A percentile compares a stretch with the other conserved stretches of the same genome.
These are phyloP conservation scores for Lipomyces starkeyi DNA, from an alignment of 805 yeast species.

Conservation along the genomic window DNA sequence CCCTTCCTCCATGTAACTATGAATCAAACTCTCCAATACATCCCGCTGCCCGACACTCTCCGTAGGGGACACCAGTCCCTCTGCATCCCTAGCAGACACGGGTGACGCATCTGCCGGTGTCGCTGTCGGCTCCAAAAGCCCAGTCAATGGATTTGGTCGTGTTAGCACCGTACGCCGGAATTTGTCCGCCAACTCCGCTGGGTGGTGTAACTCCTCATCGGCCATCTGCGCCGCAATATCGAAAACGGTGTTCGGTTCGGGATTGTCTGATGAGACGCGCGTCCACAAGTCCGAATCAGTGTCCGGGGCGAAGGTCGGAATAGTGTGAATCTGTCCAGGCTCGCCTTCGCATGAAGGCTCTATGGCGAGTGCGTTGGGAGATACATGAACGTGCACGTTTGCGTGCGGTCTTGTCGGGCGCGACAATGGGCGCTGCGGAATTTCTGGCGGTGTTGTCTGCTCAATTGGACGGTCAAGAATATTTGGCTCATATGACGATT, in stretches of 20 bases:
- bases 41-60: slow-evolving; percentile 20
- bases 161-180: background rate
- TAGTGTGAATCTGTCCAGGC: slow-evolving; percentile 4
- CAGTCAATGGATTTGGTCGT: slow-evolving; percentile 1
- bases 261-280: background rate
- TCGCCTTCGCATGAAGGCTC: slow-evolving; percentile 12
- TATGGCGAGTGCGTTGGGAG: slow-evolving; percentile 20
- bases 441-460: background rate
- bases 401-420: slow-evolving; percentile 12
- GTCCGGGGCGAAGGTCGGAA: slow-evolving; percentile 18
- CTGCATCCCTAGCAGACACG: background rate
- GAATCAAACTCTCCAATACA: slow-evolving; percentile 21
- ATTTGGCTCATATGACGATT: background rate
- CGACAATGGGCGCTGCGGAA: slow-evolving; percentile 19
- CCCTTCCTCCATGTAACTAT: slow-evolving; percentile 8
- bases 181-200: background rate
- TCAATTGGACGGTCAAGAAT: background rate
- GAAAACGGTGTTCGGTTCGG: background rate
- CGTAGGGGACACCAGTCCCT: slow-evolving; percentile 4
- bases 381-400: slow-evolving; percentile 25
- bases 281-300: background rate
- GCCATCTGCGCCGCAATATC: slow-evolving; percentile 4
- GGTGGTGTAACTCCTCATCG: slow-evolving; percentile 6
- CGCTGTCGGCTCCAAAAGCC: slow-evolving; percentile 5
- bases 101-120: background rate